Evolutionary conservation across 2,329 filamentous ascomycete species (phyloP), one percentile per base, ranked within the genome.

Genomic region (Paracoccidioides brasiliensis): DNA sequence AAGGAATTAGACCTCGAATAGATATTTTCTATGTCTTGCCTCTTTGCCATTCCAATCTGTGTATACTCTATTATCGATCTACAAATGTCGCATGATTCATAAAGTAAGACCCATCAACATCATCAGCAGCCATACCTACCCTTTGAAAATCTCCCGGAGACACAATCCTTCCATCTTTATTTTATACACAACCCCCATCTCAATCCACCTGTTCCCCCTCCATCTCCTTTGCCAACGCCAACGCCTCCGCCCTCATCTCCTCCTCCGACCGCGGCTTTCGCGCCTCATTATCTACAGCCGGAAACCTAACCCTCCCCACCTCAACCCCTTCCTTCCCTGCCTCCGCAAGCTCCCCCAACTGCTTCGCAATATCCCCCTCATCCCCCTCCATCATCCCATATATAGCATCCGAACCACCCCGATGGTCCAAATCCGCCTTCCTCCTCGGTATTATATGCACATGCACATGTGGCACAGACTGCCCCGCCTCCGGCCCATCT

Each of bases 391-490:
- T 80, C 72, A 82, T 78, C 59, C 83, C 81, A 72, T 98, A 97
- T 53, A 98, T 80, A 58, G 80, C 81, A 70, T 95, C 90, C 7
- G 76, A 80, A 51, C 80, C 77, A 9, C 80, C 76, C 60, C 74
- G 67, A 69, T 78, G 67, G 54, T 82, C 77, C 42, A 83, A 65
- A 70, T 85, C 82, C 7, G 73, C 79, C 56, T 73, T 75, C 57
- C 75, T 75, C 40, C 90, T 76, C 22, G 90, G 90, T 54, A 96
- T 91, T 51, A 96, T 80, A 73, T 98, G 93, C 32, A 90, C 86
- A 72, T 98, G 93, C 12, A 96, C 83, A 72, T 98, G 93, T 7
- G 88, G 78, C 46, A 98, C 91, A 56, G 89, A 95, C 78, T 98
- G 93, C 0, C 93, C 93, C 0, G 93, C 89, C 57, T 90, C 88